Evolutionary conservation across 495 filamentous ascomycete species (phyloP), one percentile per base, ranked within the genome.

Genomic region (Trichoderma reesei): DNA sequence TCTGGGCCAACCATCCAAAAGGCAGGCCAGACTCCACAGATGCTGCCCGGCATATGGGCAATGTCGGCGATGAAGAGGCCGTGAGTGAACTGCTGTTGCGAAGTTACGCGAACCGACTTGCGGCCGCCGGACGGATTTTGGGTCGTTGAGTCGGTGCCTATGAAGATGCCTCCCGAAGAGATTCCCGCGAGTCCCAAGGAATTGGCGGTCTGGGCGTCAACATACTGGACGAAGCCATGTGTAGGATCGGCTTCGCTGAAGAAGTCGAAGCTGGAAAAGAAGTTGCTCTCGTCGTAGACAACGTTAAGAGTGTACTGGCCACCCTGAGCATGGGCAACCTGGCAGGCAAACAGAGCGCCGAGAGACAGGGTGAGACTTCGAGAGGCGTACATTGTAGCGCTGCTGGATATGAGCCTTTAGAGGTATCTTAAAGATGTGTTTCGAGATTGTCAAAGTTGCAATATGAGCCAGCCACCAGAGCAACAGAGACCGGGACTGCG

Each of bases 21-120:
- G 16, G 82, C 80, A 0, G 80, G 80, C 82, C 82, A 83, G 41
- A 76, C 71, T 61, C 90, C 90, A 69, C 90, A 94, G 42, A 72
- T 74, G n/a, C 80, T 78, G 9, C 80, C 83, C 0, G 90, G 90
- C 85, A 92, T 91, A 73, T 93, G 90, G 2, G 79, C 75, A 63
- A 92, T 82, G 67, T 92, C 90, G 42, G 86, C 81, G 62, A 92
- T 78, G 71, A 92, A 85, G 34, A 95, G 78, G 3, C 88, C 89
- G 18, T 84, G 75, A 54, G 79, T 87, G 73, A 84, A 95, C 26
- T 80, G 74, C 64, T 86, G 83, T 64, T 85, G 89, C 73, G 84
- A 88, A 59, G 81, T 80, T 13, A 95, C 77, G 9, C 90, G 86
- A 20, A 90, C 82, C 5, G 86, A 88, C 1, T 79, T 72, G 18